These are phyloP conservation scores for Orbilia brochopaga DNA, from an alignment of 2,329 filamentous ascomycete species.

Conservation along the genomic window DNA sequence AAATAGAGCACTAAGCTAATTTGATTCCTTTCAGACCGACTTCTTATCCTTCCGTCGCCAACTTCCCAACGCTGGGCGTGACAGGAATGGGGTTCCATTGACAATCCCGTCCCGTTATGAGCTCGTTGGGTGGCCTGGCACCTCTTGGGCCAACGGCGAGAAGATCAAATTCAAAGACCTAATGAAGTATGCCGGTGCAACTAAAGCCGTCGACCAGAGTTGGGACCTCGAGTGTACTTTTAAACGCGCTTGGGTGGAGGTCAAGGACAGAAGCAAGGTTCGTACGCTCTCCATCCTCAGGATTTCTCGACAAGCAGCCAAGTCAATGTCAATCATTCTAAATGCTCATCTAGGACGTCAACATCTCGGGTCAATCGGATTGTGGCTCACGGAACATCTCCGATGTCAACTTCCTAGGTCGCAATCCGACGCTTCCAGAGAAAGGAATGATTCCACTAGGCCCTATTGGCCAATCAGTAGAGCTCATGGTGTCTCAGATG, in stretches of 20 bases:
- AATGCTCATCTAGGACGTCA: background rate
- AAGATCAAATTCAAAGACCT: conserved; percentile 5
- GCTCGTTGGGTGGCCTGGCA: conserved; percentile 14
- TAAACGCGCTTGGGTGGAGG: background rate
- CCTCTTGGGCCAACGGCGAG: conserved; percentile 11
- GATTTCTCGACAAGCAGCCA: no score
- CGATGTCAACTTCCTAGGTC: background rate
- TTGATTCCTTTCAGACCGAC: background rate
- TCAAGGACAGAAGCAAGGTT: conserved; percentile 7
- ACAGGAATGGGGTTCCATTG: background rate
- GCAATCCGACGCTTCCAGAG: background rate
- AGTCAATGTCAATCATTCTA: background rate
- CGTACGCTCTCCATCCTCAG: background rate
- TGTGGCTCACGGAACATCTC: background rate
- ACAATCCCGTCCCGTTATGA: background rate
- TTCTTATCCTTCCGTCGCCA: background rate
- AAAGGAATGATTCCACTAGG: background rate
- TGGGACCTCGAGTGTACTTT: conserved; percentile 15
- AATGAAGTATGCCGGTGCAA: conserved; percentile 3
- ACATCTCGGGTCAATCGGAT: background rate
- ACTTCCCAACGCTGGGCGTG: background rate
- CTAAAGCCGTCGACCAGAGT: background rate
- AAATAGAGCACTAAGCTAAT: background rate
- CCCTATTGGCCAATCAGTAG: background rate
- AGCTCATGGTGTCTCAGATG: background rate